Evolutionary conservation across 2,329 filamentous ascomycete genomes (phyloP).

Genomic region (Ceratocystis alfenasii): DNA sequence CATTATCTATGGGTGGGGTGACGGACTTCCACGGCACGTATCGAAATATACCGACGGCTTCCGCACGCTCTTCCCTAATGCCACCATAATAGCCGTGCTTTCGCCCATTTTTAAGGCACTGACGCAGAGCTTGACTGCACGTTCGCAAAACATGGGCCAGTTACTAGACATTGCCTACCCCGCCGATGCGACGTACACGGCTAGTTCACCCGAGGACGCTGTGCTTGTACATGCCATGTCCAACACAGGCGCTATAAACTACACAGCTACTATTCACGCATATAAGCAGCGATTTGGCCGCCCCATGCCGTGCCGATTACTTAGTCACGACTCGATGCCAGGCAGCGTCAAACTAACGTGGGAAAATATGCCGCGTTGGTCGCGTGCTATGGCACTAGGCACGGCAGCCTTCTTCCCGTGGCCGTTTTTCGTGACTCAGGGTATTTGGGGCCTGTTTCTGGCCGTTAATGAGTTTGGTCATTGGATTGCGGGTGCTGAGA

Average conservation of each 20-base stretch:
- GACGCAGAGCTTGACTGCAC: conserved; percentile 34
- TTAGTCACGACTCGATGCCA: conserved; percentile 43
- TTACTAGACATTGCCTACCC: conserved; percentile 33
- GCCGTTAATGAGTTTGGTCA: conserved; percentile 29
- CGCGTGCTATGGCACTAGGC: conserved; percentile 41
- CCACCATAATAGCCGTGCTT: conserved; percentile 41
- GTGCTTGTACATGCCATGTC: conserved; percentile 45
- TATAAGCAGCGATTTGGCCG: conserved; percentile 32
- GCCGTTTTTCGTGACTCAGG: conserved; percentile 38
- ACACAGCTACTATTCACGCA: conserved; percentile 38
- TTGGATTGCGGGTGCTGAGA: conserved; percentile 31
- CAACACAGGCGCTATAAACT: conserved; percentile 46
- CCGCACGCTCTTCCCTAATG: conserved; percentile 38
- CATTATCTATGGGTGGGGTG: conserved; percentile 47
- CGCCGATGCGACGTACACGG: conserved; percentile 19
- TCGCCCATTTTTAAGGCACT: conserved; percentile 36
- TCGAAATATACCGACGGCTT: conserved; percentile 45
- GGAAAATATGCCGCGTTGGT: conserved; percentile 39
- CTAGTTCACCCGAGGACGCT: conserved; percentile 26
- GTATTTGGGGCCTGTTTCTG: conserved; percentile 36
- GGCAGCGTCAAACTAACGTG: conserved; percentile 35
- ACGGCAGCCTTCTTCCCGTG: conserved; percentile 37
- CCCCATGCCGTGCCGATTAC: conserved; percentile 37
- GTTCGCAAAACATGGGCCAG: conserved; percentile 36
- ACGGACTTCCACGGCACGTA: conserved; percentile 42